Evolutionary conservation across 208 protist genomes (phyloP).

Genomic region (Leishmania arabica): DNA sequence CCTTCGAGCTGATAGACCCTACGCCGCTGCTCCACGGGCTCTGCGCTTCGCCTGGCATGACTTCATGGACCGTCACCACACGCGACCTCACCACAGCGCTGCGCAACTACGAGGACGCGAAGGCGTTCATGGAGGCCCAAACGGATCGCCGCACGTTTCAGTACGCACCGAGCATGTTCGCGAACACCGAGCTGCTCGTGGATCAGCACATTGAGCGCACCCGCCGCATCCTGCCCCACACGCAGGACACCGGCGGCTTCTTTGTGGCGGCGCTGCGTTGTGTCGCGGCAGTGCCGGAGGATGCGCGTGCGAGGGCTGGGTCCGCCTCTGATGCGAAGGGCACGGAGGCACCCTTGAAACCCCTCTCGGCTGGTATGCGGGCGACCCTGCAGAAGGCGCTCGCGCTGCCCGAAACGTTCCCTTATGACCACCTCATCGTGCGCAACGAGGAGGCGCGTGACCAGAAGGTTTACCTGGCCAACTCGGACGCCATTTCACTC

Average conservation of each 20-base stretch:
- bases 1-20: slow-evolving; percentile 88
- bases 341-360: slow-evolving; percentile 36
- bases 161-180: slow-evolving; percentile 80
- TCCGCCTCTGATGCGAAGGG: slow-evolving; percentile 7
- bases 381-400: slow-evolving; percentile 49
- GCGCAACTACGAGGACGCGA: slow-evolving; percentile 60
- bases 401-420: slow-evolving; percentile 62
- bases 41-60: slow-evolving; percentile 67
- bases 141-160: slow-evolving; percentile 52
- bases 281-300: slow-evolving; percentile 50
- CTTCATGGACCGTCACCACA: slow-evolving; percentile 78
- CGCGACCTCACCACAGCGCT: slow-evolving; percentile 60
- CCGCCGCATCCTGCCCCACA: slow-evolving; percentile 93
- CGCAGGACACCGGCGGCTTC: slow-evolving; percentile 97
- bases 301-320: slow-evolving; percentile 9
- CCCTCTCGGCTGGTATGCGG: slow-evolving; percentile 41
- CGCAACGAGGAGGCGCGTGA: slow-evolving; percentile 64
- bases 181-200: slow-evolving; percentile 44
- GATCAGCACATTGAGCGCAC: slow-evolving; percentile 79
- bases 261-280: slow-evolving; percentile 94
- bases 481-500: slow-evolving; percentile 47
- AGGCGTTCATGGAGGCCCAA: slow-evolving; percentile 42
- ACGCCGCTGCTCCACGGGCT: slow-evolving; percentile 75
- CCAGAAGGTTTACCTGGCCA: slow-evolving; percentile 85
- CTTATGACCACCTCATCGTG: slow-evolving; percentile 51